These are phyloP conservation scores for Cairneyella variabilis DNA, from an alignment of 495 filamentous ascomycete genomes.

Conservation along the genomic window DNA sequence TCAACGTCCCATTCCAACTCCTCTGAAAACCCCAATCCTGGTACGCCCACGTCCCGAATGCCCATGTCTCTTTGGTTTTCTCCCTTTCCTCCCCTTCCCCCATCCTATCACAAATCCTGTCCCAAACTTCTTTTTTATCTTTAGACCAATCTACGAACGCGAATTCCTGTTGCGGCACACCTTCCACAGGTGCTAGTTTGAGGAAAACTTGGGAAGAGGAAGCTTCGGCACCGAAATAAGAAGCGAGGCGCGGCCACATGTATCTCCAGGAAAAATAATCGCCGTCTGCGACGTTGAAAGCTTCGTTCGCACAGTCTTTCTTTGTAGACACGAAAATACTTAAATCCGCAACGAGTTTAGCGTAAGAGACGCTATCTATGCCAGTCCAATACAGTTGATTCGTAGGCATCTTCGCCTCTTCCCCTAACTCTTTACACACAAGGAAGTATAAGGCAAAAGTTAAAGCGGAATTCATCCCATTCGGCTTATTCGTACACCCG, in stretches of 20 bases:
- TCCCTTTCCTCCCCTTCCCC: too few relatives aligned
- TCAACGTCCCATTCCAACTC: background rate
- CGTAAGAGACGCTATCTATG: background rate
- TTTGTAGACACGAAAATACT: constrained; percentile 8
- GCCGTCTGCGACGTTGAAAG: constrained; percentile 30
- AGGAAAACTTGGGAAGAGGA: background rate
- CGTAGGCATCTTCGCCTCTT: constrained; percentile 19
- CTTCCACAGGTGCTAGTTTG: background rate
- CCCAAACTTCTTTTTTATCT: constrained; percentile 31
- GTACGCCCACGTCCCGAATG: background rate
- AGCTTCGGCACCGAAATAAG: constrained; percentile 18
- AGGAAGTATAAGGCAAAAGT: constrained; percentile 29
- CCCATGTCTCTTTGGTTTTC: background rate
- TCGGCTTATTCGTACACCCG: constrained; percentile 24
- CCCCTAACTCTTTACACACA: constrained; percentile 26
- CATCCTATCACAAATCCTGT: constrained; percentile 25
- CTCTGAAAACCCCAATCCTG: background rate
- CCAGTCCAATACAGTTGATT: background rate
- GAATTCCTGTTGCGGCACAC: constrained; percentile 15
- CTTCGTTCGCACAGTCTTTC: constrained; percentile 25
- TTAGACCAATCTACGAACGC: constrained; percentile 30
- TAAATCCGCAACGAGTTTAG: background rate
- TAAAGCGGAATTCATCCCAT: constrained; percentile 31
- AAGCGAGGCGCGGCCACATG: constrained; percentile 26
- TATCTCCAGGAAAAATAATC: constrained; percentile 32